phyloP scores from a whole-genome alignment of 192 early-diverging fungal genomes.

The Mortierella hygrophila region DNA sequence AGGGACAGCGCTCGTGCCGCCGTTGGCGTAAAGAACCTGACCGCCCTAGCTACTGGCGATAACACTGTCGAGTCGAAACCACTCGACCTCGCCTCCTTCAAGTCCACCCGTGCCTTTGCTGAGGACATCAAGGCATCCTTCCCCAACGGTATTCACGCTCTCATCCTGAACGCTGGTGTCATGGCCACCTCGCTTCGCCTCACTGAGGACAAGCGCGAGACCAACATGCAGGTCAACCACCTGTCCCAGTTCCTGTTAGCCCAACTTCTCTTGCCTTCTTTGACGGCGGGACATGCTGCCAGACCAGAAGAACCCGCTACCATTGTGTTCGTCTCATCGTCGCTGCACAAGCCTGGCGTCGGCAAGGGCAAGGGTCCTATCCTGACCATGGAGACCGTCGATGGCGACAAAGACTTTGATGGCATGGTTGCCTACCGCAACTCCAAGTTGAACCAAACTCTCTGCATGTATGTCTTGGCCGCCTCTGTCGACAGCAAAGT shows the following conservation, averaged over 20 bases:
- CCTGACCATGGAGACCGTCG: slow-evolving; percentile 48
- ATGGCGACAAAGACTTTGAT: slow-evolving; percentile 44
- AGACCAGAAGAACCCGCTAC: slow-evolving; percentile 26
- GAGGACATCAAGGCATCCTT: slow-evolving; percentile 30
- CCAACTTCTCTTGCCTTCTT: slow-evolving; percentile 30
- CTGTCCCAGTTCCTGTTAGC: slow-evolving; percentile 52
- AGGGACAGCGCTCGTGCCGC: slow-evolving; percentile 16
- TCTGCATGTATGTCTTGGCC: slow-evolving; percentile 32
- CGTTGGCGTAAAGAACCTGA: slow-evolving; percentile 23
- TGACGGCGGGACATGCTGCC: slow-evolving; percentile 12
- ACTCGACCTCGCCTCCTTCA: slow-evolving; percentile 52
- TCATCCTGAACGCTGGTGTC: slow-evolving; percentile 46
- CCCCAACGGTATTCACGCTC: slow-evolving; percentile 31
- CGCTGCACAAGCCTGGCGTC: slow-evolving; percentile 38
- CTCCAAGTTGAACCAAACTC: slow-evolving; percentile 47
- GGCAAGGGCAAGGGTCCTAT: slow-evolving; percentile 50
- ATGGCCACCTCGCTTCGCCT: slow-evolving; percentile 26
- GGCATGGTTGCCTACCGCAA: slow-evolving; percentile 52
- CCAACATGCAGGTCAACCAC: slow-evolving; percentile 56
- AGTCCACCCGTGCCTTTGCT: slow-evolving; percentile 47
- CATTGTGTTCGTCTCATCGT: slow-evolving; percentile 54
- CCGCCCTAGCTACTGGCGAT: slow-evolving; percentile 3
- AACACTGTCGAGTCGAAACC: slow-evolving; percentile 29
- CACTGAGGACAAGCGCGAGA: slow-evolving; percentile 53
- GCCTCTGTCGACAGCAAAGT: slow-evolving; percentile 12